These are phyloP conservation scores for Fusarium sp. DNA, from an alignment of 2,329 filamentous ascomycete genomes.

Conservation along the genomic window DNA sequence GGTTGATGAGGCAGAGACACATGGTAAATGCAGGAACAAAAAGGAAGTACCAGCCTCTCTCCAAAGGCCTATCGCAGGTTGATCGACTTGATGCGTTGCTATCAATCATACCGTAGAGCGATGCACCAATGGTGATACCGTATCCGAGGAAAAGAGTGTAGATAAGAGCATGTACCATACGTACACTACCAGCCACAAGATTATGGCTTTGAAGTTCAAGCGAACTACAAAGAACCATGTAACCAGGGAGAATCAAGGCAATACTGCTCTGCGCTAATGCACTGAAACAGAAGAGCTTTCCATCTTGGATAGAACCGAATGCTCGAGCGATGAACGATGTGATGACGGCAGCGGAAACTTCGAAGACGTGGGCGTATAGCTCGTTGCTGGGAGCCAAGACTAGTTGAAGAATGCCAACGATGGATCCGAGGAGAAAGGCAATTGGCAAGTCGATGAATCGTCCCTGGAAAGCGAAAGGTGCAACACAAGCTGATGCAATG, in stretches of 20 bases:
- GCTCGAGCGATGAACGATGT: slow-evolving; percentile 77
- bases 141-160: slow-evolving; percentile 81
- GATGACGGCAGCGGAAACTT: slow-evolving; percentile 67
- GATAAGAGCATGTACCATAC: slow-evolving; percentile 80
- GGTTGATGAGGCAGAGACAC: slow-evolving; percentile 82
- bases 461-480: slow-evolving; percentile 82
- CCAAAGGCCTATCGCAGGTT: slow-evolving; percentile 58
- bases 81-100: slow-evolving; percentile 59
- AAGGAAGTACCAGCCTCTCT: slow-evolving; percentile 66
- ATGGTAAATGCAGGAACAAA: slow-evolving; percentile 81
- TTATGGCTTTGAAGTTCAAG: slow-evolving; percentile 78
- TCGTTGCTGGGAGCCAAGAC: slow-evolving; percentile 79
- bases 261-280: slow-evolving; percentile 79
- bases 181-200: slow-evolving; percentile 77
- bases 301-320: slow-evolving; percentile 71
- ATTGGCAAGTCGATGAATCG: slow-evolving; percentile 82
- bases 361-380: slow-evolving; percentile 68
- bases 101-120: slow-evolving; percentile 74
- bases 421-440: slow-evolving; percentile 78
- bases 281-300: slow-evolving; percentile 75
- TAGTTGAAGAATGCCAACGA: slow-evolving; percentile 80
- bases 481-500: slow-evolving; percentile 78
- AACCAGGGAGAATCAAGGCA: slow-evolving; percentile 77
- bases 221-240: slow-evolving; percentile 57
- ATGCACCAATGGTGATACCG: slow-evolving; percentile 76